Evolutionary conservation across 352 stramenopile genomes (phyloP), one percentile per base, ranked within the genome.

Genomic region (Discostella stelligera): DNA sequence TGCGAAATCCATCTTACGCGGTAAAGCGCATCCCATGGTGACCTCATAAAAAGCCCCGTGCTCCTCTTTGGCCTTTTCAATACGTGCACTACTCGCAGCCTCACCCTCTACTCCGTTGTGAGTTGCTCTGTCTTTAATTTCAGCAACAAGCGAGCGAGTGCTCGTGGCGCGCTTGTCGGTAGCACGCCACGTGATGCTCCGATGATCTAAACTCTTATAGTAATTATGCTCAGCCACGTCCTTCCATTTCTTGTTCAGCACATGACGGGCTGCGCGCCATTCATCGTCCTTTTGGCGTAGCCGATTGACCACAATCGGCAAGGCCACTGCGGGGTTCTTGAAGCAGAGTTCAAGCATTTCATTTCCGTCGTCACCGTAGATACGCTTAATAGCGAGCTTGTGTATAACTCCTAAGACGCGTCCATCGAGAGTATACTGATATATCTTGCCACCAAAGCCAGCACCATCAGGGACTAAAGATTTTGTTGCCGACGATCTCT

Each of bases 241-340:
- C 83, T 98, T 98, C 97, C 97, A 99, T 68, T 91, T 92, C 64
- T 96, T 96, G 84, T 98, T 98, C 27, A 99, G 71, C 68, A 97
- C 90, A 73, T 98, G 92, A 16, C 96, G 60, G 79, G 92, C 92
- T 44, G 66, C 55, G 27, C 75, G 89, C 96, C 96, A 99, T 82
- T 99, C 97, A 71, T 94, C 83, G 66, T 99, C 95, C 86, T 99
- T 99, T 82, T 99, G 96, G 66, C 98, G 96, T 5, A 99, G 85
- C n/a, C 97, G 94, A 83, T 98, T 95, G 20, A 99, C 90, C 46
- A 99, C 97, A 39, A 99, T 89, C 0, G 97, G 97, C 76, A 99
- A 98, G 18, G 97, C 95, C n/a, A 96, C 97, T 5, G 94, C 94
- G 9, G 98, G 97, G 83, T 99, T 98, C 84, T 98, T 98, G 25